phyloP scores from a whole-genome alignment of 2,329 filamentous ascomycete species.

The Xylaria sp. region DNA sequence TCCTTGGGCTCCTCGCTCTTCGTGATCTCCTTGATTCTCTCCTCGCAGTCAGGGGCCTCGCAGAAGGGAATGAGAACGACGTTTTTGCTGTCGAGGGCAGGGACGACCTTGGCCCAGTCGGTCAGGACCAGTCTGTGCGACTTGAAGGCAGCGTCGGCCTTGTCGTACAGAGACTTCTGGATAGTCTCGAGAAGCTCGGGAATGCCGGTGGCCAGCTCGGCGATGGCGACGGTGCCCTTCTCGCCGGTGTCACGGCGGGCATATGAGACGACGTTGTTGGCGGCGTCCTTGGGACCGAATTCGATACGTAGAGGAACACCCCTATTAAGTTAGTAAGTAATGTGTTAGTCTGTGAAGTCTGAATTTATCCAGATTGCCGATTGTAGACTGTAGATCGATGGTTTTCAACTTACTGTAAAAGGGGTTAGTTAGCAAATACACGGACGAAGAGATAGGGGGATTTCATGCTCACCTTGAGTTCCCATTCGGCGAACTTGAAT shows the following conservation, averaged over 20 bases:
- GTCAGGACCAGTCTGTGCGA: constrained; percentile 75
- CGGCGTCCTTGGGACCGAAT: constrained; percentile 91
- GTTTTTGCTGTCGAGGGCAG: constrained; percentile 86
- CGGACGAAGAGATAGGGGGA: neutral
- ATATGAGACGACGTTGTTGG: constrained; percentile 75
- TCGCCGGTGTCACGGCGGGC: constrained; percentile 82
- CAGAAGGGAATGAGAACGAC: constrained; percentile 90
- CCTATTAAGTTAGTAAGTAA: neutral
- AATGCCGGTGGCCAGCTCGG: constrained; percentile 66
- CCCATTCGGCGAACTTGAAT: constrained; percentile 99
- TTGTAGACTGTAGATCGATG: neutral
- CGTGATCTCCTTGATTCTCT: constrained; percentile 89
- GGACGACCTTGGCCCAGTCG: constrained; percentile 87
- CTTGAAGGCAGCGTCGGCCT: constrained; percentile 73
- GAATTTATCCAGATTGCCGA: neutral
- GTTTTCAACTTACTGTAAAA: constrained; percentile 3
- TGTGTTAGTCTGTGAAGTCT: neutral
- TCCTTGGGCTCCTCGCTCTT: constrained; percentile 64
- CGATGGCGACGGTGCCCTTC: constrained; percentile 74
- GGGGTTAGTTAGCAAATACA: neutral
- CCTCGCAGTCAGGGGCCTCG: constrained; percentile 74
- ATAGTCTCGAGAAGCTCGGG: constrained; percentile 83
- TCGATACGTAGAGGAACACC: constrained; percentile 91
- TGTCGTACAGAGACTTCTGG: constrained; percentile 71
- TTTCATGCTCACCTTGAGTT: constrained; percentile 56